A percentile compares a stretch with the other conserved stretches of the same genome.
These are phyloP conservation scores for Termitomyces titanicus DNA, from an alignment of 768 basidiomycete species.

Conservation along the genomic window DNA sequence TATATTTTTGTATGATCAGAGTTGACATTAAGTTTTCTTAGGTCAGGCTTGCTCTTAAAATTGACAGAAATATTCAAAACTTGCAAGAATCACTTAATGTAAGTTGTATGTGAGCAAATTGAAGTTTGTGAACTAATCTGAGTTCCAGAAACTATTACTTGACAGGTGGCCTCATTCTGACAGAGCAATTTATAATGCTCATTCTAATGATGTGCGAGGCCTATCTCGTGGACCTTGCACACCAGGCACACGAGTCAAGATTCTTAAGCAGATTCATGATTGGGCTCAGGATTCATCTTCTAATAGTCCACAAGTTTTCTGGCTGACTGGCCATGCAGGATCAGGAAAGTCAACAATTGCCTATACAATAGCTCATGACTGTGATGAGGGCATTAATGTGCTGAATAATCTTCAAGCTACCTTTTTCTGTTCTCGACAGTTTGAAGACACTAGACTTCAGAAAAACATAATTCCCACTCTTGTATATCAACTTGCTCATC, in stretches of 20 bases:
- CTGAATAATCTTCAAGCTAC: constrained; percentile 21
- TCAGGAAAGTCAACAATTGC: not conserved
- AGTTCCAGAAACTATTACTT: not conserved
- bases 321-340: constrained; percentile 2
- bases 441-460: not conserved
- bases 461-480: constrained; percentile 20
- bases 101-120: constrained; percentile 11
- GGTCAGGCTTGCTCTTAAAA: not conserved
- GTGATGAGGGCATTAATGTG: constrained; percentile 12
- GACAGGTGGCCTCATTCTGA: not conserved
- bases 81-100: constrained; percentile 11
- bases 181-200: not conserved
- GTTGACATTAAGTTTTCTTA: not conserved
- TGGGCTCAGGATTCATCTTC: constrained; percentile 7
- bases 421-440: constrained; percentile 24
- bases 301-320: constrained; percentile 10
- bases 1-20: not conserved
- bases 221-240: constrained; percentile 15
- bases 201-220: not conserved
- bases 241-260: constrained; percentile 19
- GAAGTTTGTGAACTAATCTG: constrained; percentile 9
- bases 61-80: not conserved
- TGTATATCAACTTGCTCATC: constrained; percentile 2
- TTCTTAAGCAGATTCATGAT: constrained; percentile 12
- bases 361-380: constrained; percentile 6